Evolutionary conservation across 2,329 filamentous ascomycete species (phyloP).

Genomic region (Tolypocladium endophyticum): DNA sequence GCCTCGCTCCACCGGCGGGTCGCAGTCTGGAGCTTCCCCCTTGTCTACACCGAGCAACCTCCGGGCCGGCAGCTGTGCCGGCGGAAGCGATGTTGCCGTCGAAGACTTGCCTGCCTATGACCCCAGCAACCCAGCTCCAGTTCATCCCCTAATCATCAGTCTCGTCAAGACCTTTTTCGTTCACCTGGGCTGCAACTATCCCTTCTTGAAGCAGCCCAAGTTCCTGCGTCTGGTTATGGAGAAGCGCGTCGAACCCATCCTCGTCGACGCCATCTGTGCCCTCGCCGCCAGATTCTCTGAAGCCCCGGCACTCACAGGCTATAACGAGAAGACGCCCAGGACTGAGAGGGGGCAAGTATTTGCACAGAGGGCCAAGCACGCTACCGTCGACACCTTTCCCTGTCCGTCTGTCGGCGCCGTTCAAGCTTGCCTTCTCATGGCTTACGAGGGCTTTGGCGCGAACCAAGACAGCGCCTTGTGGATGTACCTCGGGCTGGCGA

Average conservation of each 20-base stretch:
- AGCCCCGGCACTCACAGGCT: conserved; percentile 35
- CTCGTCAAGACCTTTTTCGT: conserved; percentile 73
- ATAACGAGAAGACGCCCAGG: conserved; percentile 35
- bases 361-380: conserved; percentile 72
- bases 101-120: conserved; percentile 67
- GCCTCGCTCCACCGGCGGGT: conserved; percentile 46
- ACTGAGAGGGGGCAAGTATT: conserved; percentile 69
- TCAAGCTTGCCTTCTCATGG: conserved; percentile 73
- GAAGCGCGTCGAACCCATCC: conserved; percentile 70
- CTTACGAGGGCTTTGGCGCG: conserved; percentile 81
- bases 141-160: conserved; percentile 64
- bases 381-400: conserved; percentile 71
- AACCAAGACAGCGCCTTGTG: conserved; percentile 82
- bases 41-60: conserved; percentile 25
- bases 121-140: conserved; percentile 55
- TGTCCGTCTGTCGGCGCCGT: conserved; percentile 76
- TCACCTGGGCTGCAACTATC: conserved; percentile 77
- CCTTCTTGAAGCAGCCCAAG: conserved; percentile 63
- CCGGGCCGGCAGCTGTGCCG: conserved; percentile 26
- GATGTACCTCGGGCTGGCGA: conserved; percentile 87
- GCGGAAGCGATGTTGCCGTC: conserved; percentile 31
- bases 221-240: conserved; percentile 69
- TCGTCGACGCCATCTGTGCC: conserved; percentile 79
- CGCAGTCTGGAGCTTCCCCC: conserved; percentile 44
- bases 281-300: conserved; percentile 73